Conservation (phyloP, 495 filamentous ascomycete genomes). For the Aspergillus nidulans region DNA sequence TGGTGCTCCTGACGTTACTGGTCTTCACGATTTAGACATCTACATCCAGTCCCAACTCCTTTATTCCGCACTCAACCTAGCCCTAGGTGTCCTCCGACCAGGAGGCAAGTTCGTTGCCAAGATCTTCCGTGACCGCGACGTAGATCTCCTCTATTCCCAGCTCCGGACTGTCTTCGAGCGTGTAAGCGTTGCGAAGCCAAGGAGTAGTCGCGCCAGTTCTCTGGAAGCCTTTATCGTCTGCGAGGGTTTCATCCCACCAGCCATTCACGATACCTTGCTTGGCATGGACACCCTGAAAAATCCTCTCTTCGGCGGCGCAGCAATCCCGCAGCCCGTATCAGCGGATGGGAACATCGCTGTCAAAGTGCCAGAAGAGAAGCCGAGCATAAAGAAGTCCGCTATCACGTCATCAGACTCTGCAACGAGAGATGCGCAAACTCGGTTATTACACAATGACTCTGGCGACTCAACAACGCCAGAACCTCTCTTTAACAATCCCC, state of each 20-base stretch:
- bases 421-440: constrained; percentile 3
- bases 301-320: constrained; percentile 44
- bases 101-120: constrained; percentile 97
- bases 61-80: constrained; percentile 87
- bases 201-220: constrained; percentile 88
- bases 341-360: constrained; percentile 58
- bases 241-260: constrained; percentile 67
- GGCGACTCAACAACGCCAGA: constrained; percentile 16
- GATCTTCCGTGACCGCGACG: constrained; percentile 91
- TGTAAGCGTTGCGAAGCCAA: constrained; percentile 87
- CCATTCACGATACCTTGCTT: constrained; percentile 25
- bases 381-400: constrained; percentile 25
- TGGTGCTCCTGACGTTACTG: constrained; percentile 94
- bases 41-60: constrained; percentile 96
- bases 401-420: not conserved
- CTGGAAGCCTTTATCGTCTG: constrained; percentile 96
- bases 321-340: constrained; percentile 26
- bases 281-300: constrained; percentile 41
- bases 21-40: constrained; percentile 94
- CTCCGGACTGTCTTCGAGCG: constrained; percentile 83
- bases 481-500: constrained; percentile 22
- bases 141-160: constrained; percentile 88
- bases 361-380: constrained; percentile 53
- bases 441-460: constrained; percentile 27
- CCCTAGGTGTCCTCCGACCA: constrained; percentile 82